Percentiles rank a stretch among this genome's conserved stretches.
phyloP scores from a whole-genome alignment of 345 rosid species.

The Hibiscus syriacus region DNA sequence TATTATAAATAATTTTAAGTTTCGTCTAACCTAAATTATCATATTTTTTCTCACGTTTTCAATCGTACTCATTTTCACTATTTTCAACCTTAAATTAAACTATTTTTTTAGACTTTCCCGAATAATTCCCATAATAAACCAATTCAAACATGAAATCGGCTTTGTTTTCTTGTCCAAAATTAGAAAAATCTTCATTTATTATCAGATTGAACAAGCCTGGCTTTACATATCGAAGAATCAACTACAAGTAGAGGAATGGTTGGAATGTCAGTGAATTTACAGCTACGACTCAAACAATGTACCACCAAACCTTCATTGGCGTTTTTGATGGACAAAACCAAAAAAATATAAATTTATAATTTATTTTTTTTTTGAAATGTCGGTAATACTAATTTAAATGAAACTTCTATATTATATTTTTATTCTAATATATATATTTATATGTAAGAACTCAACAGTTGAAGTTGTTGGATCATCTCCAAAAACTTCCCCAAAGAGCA shows the following conservation, averaged over 20 bases:
- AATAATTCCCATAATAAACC: too few species aligned
- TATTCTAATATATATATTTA: constrained; percentile 11
- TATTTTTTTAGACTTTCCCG: too few species aligned
- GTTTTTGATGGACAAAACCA: background rate
- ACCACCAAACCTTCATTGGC: background rate
- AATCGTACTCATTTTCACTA: too few species aligned
- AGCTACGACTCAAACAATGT: background rate
- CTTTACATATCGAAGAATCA: background rate
- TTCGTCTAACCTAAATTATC: too few species aligned
- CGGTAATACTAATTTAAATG: constrained; percentile 5
- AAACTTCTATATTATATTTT: too few species aligned
- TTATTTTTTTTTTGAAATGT: constrained; percentile 3
- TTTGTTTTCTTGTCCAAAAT: too few species aligned
- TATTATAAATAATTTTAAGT: too few species aligned
- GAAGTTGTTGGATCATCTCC: background rate
- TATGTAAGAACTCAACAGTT: background rate
- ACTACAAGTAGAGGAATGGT: background rate
- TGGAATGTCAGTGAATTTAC: background rate
- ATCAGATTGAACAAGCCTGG: background rate
- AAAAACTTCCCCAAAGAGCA: background rate
- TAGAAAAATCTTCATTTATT: too few species aligned
- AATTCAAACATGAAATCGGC: too few species aligned
- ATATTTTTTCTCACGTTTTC: too few species aligned
- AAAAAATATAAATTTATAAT: background rate
- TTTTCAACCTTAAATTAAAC: too few species aligned